Base-by-base conservation (phyloP, 2,329 filamentous ascomycete species). In the Penicillium paneum region DNA sequence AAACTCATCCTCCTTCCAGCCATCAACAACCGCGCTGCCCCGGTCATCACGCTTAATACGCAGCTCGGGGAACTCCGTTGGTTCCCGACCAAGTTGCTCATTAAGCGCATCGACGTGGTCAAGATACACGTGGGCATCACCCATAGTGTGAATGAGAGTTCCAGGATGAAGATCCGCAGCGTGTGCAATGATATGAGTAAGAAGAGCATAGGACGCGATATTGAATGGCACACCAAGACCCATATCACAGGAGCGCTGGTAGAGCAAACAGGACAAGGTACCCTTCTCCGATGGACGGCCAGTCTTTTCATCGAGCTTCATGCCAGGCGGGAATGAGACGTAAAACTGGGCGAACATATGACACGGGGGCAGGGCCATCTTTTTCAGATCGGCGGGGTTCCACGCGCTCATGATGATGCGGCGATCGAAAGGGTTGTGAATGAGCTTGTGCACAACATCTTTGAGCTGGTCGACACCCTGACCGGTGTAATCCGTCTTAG, bases 261-360 rank as follows among this genome's bases (percentile, higher is more conserved):
- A 99, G 3, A 99, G 77, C 66, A 95, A 85, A 65, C 91, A 96
- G 70, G 94, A 88, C 19, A 99, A 77, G 42, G 87, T 84, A 3
- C 91, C 92, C 67, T 83, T 83, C 79, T 79, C 40, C 50, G 55
- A 64, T 58, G 63, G 63, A 10, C 59, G 57, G 3, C 29, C 67
- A 63, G 44, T 73, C 69, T 56, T 66, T 52, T 60, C 64, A 54
- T 63, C 56, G 15, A 65, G 54, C 36, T 55, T 58, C 60, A 54
- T 62, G 52, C 47, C 51, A 10, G 71, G 70, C n/a, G 11, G 88
- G 89, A 70, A 95, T 0, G 86, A 89, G 17, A 96, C 91, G 71
- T 95, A 96, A 68, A 97, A 97, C 70, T 97, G 93, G 5, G 92
- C 92, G 78, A 97, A 96, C 90, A 97, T 96, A 76, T 97, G 93